phyloP scores from a whole-genome alignment of 805 yeast species.

The Dipodascopsis tothii region DNA sequence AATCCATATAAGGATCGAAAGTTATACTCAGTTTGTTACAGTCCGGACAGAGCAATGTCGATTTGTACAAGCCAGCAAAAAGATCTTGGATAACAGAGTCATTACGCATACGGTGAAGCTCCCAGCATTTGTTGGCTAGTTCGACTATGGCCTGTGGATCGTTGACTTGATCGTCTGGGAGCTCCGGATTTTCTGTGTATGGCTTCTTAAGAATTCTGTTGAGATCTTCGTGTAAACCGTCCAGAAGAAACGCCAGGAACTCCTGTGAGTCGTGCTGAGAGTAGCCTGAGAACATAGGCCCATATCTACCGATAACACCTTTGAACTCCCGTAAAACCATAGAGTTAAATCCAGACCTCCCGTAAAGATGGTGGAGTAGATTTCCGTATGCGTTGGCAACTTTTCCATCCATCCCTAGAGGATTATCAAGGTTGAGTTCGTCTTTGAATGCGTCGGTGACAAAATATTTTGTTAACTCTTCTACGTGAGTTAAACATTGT shows the following conservation, averaged over 20 bases:
- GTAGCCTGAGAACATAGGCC: conserved; percentile 69
- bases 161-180: conserved; percentile 50
- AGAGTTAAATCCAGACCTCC: background rate
- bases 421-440: conserved; percentile 71
- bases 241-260: conserved; percentile 76
- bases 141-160: conserved; percentile 43
- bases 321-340: conserved; percentile 70
- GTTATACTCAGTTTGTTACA: conserved; percentile 76
- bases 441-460: conserved; percentile 47
- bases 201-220: conserved; percentile 80
- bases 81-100: conserved; percentile 79
- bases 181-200: conserved; percentile 78
- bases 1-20: conserved; percentile 87
- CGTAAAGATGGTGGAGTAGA: conserved; percentile 54
- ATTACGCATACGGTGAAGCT: conserved; percentile 67
- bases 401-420: conserved; percentile 77
- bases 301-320: conserved; percentile 66
- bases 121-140: conserved; percentile 74
- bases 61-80: conserved; percentile 84
- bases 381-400: conserved; percentile 70
- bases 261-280: conserved; percentile 94
- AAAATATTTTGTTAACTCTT: conserved; percentile 74
- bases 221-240: conserved; percentile 86
- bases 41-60: conserved; percentile 80
- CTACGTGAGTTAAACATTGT: conserved; percentile 80